A percentile compares a stretch with the other conserved stretches of the same genome.
These are phyloP conservation scores for Sugiyamaella castrensis DNA, from an alignment of 1,139 yeast species.

Conservation along the genomic window DNA sequence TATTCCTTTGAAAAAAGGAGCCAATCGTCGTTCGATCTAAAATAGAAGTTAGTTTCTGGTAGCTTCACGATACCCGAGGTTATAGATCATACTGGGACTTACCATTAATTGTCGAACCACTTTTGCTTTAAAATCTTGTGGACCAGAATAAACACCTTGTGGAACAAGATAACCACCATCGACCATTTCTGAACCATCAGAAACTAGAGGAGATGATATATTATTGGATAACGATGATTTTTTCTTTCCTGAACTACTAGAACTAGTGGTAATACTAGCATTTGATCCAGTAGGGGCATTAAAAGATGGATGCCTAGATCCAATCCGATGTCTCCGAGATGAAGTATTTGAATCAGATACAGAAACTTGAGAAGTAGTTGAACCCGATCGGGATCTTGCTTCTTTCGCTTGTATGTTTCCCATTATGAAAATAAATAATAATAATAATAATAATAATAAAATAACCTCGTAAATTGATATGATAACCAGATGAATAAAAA, in stretches of 20 bases:
- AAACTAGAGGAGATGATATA: slow-evolving; percentile 21
- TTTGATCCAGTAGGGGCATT: background rate
- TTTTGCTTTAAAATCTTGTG: slow-evolving; percentile 70
- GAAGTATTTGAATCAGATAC: background rate
- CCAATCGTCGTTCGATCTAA: slow-evolving; percentile 56
- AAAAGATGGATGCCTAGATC: background rate
- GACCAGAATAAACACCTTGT: slow-evolving; percentile 76
- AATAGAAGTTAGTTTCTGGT: background rate
- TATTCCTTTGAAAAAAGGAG: slow-evolving; percentile 90
- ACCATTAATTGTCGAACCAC: slow-evolving; percentile 64
- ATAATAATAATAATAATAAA: too few relatives aligned
- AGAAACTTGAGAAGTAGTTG: background rate
- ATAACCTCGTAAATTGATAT: too few relatives aligned
- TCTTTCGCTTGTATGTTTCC: slow-evolving; percentile 6
- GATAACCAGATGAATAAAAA: too few relatives aligned
- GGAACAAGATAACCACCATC: slow-evolving; percentile 64
- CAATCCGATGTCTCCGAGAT: slow-evolving; percentile 5
- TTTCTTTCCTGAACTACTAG: slow-evolving; percentile 3
- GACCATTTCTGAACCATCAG: slow-evolving; percentile 43
- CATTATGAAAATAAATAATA: background rate
- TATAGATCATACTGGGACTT: slow-evolving; percentile 16
- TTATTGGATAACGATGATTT: slow-evolving; percentile 5
- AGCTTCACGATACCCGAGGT: background rate
- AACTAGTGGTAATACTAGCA: background rate
- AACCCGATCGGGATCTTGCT: background rate